Base-by-base conservation (phyloP, 768 basidiomycete genomes). In the Cyclocybe cylindracea region DNA sequence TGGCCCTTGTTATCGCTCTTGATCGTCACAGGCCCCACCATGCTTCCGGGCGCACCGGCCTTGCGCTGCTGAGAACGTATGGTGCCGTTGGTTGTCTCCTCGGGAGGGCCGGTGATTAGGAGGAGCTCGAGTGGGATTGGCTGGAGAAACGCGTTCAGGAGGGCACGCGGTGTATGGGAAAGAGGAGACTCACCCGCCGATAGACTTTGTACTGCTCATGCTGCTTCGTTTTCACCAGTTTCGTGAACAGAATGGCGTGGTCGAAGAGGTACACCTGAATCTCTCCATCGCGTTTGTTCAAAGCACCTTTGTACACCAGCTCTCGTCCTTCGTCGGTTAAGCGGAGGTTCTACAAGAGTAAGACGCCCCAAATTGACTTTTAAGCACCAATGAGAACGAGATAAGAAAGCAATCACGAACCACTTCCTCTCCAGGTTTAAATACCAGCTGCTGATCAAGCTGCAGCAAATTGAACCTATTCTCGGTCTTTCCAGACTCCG, bases 81-180 rank as follows among this genome's bases (percentile, higher is more conserved):
- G 5, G 67, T 72, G 39, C 69, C 69, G 36, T 66, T 67, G 24
- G 50, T 55, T 45, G 57, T 55, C 13, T 65, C 92, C 57, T 93
- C 91, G 1, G 85, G 80, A 0, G 86, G 80, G 2, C 89, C 84
- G 3, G 87, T 83, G 56, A 98, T 82, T 44, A 89, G 77, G 18
- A 99, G 82, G 2, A 99, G 81, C 60, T 98, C 97, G 41, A 98
- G 81, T 0, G 97, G 97, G 62, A 98, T 97, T 1, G 97, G 96
- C 95, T 97, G 39, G 18, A 8, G 38, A 35, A 37, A 35, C 33
- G 32, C 2, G 9, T 41, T 45, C 47, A 46, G 14, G 3, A 4
- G 36, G 9, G 10, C 32, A 31, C n/a, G 29, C 10, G 14, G 42
- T 46, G 43, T 9, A 14, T 45, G 13, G n/a, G n/a, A 38, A 40